These are phyloP conservation scores for Erythrophleum ivorense DNA, from an alignment of 331 rosid species.

Conservation along the genomic window DNA sequence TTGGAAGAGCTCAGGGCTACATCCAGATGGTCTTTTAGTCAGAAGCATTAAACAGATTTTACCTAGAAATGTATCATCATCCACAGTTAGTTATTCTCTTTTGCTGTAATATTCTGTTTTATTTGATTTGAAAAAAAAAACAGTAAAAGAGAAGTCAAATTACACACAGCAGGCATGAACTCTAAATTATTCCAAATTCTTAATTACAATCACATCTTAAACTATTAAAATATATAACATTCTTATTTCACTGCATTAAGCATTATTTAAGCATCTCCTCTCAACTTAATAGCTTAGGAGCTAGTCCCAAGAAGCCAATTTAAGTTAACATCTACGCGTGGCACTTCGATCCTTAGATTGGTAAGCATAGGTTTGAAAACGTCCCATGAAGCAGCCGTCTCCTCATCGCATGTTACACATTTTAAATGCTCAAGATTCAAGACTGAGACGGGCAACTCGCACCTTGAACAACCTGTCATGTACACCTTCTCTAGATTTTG, in stretches of 20 bases:
- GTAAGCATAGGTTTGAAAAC: conserved; percentile 28
- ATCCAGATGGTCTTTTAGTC: no score
- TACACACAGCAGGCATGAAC: not conserved
- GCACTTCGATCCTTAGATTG: conserved; percentile 41
- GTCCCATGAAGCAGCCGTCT: conserved; percentile 51
- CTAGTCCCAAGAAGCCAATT: conserved; percentile 46
- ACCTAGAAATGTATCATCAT: no score
- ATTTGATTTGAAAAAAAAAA: not conserved
- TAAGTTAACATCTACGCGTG: conserved; percentile 48
- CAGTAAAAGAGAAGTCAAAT: not conserved
- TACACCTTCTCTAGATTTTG: conserved; percentile 42
- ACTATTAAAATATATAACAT: not conserved
- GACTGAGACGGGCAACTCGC: conserved; percentile 49
- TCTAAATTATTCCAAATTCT: not conserved
- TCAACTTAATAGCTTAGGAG: not conserved
- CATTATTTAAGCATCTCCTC: not conserved
- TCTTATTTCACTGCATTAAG: not conserved
- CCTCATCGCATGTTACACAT: conserved; percentile 59
- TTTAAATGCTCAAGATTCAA: conserved; percentile 47
- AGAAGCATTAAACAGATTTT: no score
- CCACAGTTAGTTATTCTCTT: no score
- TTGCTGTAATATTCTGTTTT: no score
- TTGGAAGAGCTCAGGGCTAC: no score
- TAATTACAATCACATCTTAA: not conserved
- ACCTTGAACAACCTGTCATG: conserved; percentile 54